Evolutionary conservation across 306 rosid species (phyloP).

Genomic region (Quercus glauca): DNA sequence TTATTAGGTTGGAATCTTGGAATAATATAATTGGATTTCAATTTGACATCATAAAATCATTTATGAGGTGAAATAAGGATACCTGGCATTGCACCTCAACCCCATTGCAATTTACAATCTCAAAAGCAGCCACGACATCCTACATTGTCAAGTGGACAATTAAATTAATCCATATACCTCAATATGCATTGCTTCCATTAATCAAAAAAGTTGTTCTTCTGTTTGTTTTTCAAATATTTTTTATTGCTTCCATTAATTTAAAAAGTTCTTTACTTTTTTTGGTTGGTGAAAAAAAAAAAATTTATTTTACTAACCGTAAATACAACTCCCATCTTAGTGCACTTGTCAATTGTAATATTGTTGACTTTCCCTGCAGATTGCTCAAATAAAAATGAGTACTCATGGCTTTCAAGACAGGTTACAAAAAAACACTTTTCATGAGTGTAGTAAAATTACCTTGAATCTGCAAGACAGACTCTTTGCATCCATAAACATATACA

Average conservation of each 20-base stretch:
- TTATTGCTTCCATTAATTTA: too few relatives aligned
- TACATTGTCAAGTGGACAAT: slow-evolving; percentile 33
- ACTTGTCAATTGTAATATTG: slow-evolving; percentile 93
- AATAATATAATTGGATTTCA: slow-evolving; percentile 10
- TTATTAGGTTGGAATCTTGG: background rate
- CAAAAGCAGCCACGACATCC: slow-evolving; percentile 99
- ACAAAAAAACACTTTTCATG: background rate
- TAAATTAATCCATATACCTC: slow-evolving; percentile 13
- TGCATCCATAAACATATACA: slow-evolving; percentile 93
- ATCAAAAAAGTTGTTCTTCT: background rate
- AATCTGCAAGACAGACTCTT: slow-evolving; percentile 89
- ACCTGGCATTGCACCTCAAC: slow-evolving; percentile 99
- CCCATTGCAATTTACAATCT: slow-evolving; percentile 86
- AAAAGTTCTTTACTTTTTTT: too few relatives aligned
- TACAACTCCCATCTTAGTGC: slow-evolving; percentile 86
- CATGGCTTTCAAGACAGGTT: slow-evolving; percentile 15
- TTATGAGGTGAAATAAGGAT: slow-evolving; percentile 14
- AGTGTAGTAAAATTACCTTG: slow-evolving; percentile 53
- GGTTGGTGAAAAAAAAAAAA: too few relatives aligned
- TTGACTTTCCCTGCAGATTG: slow-evolving; percentile 87
- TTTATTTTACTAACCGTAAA: slow-evolving; percentile 80
- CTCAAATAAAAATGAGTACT: slow-evolving; percentile 2
- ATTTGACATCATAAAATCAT: slow-evolving; percentile 17
- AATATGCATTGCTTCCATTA: slow-evolving; percentile 22
- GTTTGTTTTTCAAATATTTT: too few relatives aligned